Base-by-base conservation (phyloP, 148 eudicot genomes). In the Chenopodium suecicum region DNA sequence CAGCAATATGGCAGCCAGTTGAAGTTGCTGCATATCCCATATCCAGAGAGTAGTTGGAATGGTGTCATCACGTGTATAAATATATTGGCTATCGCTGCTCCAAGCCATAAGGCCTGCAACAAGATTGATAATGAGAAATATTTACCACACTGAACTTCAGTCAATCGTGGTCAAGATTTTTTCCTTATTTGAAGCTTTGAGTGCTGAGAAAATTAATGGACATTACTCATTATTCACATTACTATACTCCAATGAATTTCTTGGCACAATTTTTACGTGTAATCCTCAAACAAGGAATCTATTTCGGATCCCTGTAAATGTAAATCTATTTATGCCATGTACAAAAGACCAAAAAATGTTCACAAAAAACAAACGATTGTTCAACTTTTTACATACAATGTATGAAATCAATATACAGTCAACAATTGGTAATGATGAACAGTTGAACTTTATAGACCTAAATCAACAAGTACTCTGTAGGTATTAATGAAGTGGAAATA, bases 41-140 rank as follows among this genome's bases (percentile, higher is more conserved):
- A 95, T 84, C 99, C 99, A 95, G 48, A 95, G 87, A 16, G 89
- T 93, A 50, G 91, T 88, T 25, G 91, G 94, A 92, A 95, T 93
- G 88, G 91, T 92, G 79, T 95, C 99, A 62, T 95, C 94, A 72
- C 99, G 99, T 34, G 99, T 92, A 70, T 89, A 92, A 11, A 95
- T 89, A 79, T 88, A 95, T 56, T 87, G 92, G 88, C 97, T 95
- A 80, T 95, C 92, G 48, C 87, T 86, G 87, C 99, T 95, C 99
- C 99, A 95, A 77, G 97, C 89, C 94, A 95, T 87, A 5, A 95
- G 92, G 78, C 99, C 99, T 95, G 92, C 84, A 86, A 62, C 66
- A 41, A 70, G 29, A 54, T 65, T 22, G 76, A 64, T 41, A 25
- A 10, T 48, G 14, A 6, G 13, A 71, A 37, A 2, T 37, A 29